Base-by-base conservation (phyloP, 2,329 filamentous ascomycete species). In the Phialocephala subalpina region DNA sequence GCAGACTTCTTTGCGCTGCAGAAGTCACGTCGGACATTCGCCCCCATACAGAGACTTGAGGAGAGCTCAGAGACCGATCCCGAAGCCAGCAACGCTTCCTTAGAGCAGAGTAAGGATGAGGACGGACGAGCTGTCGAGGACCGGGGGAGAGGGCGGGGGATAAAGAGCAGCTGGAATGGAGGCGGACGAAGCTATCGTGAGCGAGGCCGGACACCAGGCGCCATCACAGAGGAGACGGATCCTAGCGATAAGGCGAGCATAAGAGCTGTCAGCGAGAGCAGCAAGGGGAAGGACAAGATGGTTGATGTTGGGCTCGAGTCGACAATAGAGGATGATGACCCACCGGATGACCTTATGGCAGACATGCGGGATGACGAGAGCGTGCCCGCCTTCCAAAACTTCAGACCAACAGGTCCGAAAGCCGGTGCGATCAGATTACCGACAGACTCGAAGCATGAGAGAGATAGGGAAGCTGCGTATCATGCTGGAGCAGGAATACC, bases 1-100 rank as follows among this genome's bases (percentile, higher is more conserved):
- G 94, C 94, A n/a, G 96, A 98, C 79, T 90, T 96, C 71, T 97
- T 94, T 79, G 95, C 95, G 6, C 82, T 99, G 64, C 94, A 98
- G 78, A 87, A 91, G 72, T 98, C 95, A 70, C 87, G 96, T 72
- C 87, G 94, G 56, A 92, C 97, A 65, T 95, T 97, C 75, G 93
- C 93, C 16, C 90, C 90, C 16, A 93, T 92, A 78, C 47, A 55
- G 20, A 89, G 92, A 72, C 81, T 97, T 58, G 92, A 92, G 42
- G 94, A 97, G 71, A 97, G 94, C 68, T 90, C 91, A 1, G 94
- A 97, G 72, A 88, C 91, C 2, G 94, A 96, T 59, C 89, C 91
- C 49, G 90, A 91, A 60, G 85, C 80, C n/a, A 87, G 87, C 76
- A 81, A 84, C 73, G 81, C 80, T 55, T 86, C 84, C 1, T 71